Conservation (phyloP, 805 yeast genomes). For the Starmerella apis region DNA sequence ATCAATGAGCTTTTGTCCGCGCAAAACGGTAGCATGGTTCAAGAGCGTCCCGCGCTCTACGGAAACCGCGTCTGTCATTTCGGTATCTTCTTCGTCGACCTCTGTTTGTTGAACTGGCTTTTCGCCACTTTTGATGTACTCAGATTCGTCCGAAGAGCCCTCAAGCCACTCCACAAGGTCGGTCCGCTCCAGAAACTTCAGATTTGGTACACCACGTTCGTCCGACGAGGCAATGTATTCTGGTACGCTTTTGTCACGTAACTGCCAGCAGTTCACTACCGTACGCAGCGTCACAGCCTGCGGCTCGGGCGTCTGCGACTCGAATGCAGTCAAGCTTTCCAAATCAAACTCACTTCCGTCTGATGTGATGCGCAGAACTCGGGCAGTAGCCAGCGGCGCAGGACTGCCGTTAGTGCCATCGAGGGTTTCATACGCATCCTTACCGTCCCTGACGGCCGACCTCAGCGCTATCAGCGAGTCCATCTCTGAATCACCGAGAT, state of each 20-base stretch:
- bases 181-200: constrained; percentile 74
- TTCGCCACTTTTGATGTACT: constrained; percentile 36
- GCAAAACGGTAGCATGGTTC: constrained; percentile 37
- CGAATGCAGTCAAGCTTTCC: constrained; percentile 17
- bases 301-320: constrained; percentile 14
- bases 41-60: constrained; percentile 25
- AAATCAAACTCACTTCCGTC: constrained; percentile 16
- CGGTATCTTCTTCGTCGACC: constrained; percentile 5
- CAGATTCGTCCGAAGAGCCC: constrained; percentile 54
- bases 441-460: constrained; percentile 11
- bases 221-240: constrained; percentile 72
- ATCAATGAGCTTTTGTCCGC: constrained; percentile 32
- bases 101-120: constrained; percentile 12
- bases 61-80: not conserved
- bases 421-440: constrained; percentile 10
- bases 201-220: constrained; percentile 50
- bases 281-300: constrained; percentile 16
- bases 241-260: constrained; percentile 62
- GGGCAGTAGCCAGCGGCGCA: constrained; percentile 9
- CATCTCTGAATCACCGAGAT: constrained; percentile 3
- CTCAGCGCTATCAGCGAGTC: constrained; percentile 18
- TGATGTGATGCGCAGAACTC: not conserved
- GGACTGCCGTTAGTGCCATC: constrained; percentile 6
- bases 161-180: constrained; percentile 74
- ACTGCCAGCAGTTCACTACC: constrained; percentile 50